Conservation (phyloP, 352 stramenopile species). For the Globisporangium apiculatum region DNA sequence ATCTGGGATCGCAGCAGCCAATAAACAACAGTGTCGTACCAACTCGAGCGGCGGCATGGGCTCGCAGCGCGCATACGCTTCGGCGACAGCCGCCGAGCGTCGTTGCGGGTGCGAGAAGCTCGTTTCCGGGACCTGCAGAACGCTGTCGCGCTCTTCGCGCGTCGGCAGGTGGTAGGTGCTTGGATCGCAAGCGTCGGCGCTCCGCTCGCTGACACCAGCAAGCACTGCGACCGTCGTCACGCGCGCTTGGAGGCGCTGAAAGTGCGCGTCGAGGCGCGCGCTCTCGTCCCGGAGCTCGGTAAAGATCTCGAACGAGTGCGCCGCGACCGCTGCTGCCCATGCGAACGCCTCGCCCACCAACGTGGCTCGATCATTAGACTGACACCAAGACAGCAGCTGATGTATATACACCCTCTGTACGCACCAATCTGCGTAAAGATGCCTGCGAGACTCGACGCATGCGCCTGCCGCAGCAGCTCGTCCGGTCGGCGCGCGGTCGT, state of each 20-base stretch:
- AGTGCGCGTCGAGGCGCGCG: conserved; percentile 17
- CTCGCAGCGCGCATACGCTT: conserved; percentile 32
- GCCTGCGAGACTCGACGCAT: conserved; percentile 34
- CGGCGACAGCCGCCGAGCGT: conserved; percentile 11
- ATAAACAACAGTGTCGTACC: conserved; percentile 9
- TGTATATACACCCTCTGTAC: not conserved
- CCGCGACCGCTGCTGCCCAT: conserved; percentile 31
- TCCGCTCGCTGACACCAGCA: conserved; percentile 10
- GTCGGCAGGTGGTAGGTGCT: conserved; percentile 10
- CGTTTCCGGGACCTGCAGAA: conserved; percentile 14
- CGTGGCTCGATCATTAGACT: too few relatives aligned
- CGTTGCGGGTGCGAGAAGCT: conserved; percentile 5
- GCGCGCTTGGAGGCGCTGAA: conserved; percentile 22
- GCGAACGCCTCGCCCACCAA: too few relatives aligned
- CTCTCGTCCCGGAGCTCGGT: conserved; percentile 37
- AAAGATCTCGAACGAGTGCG: conserved; percentile 45
- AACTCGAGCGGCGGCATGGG: conserved; percentile 33
- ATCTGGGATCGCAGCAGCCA: too few relatives aligned
- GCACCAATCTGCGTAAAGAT: conserved; percentile 48
- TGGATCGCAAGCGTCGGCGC: not conserved
- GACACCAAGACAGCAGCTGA: too few relatives aligned
- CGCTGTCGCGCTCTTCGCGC: conserved; percentile 18
- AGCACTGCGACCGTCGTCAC: conserved; percentile 24
- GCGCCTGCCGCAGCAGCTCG: conserved; percentile 39
- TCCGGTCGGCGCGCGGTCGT: conserved; percentile 12